These are phyloP conservation scores for Mycena latifolia DNA, from an alignment of 768 basidiomycete genomes.

Conservation along the genomic window DNA sequence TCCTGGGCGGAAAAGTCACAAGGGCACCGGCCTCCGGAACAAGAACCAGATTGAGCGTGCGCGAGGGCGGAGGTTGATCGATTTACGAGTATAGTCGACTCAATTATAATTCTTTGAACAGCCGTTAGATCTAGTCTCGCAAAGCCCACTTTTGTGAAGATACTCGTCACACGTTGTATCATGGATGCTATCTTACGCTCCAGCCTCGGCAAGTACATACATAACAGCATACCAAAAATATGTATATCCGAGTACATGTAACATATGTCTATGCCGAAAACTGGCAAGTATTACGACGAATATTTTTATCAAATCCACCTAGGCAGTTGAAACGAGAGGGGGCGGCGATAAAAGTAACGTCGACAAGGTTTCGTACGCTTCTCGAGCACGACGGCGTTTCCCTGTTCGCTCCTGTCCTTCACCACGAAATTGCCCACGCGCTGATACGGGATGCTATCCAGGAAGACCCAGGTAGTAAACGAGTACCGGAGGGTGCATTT, in stretches of 20 bases:
- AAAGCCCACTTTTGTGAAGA: no score
- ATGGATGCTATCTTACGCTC: no score
- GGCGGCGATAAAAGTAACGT: slow-evolving; percentile 20
- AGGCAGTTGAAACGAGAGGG: slow-evolving; percentile 21
- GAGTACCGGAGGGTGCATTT: slow-evolving; percentile 22
- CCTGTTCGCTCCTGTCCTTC: slow-evolving; percentile 23
- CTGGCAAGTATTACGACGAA: not conserved
- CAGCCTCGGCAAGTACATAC: no score
- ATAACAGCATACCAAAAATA: not conserved
- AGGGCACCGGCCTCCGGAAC: slow-evolving; percentile 78
- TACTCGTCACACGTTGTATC: no score
- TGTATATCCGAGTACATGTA: not conserved
- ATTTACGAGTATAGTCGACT: slow-evolving; percentile 62
- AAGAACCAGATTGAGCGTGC: slow-evolving; percentile 84
- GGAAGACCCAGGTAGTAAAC: slow-evolving; percentile 35
- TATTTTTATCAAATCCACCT: slow-evolving; percentile 8
- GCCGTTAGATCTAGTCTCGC: no score
- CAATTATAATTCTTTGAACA: no score
- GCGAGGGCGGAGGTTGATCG: slow-evolving; percentile 82
- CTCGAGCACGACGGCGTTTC: slow-evolving; percentile 17
- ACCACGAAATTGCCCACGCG: slow-evolving; percentile 25
- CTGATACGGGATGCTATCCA: slow-evolving; percentile 32
- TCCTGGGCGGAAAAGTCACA: slow-evolving; percentile 74
- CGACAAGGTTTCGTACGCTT: slow-evolving; percentile 12
- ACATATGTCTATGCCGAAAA: not conserved